Percentiles rank a stretch among this genome's conserved stretches.
phyloP scores from a whole-genome alignment of 2,329 filamentous ascomycete genomes.

The Microsporum audouinii region DNA sequence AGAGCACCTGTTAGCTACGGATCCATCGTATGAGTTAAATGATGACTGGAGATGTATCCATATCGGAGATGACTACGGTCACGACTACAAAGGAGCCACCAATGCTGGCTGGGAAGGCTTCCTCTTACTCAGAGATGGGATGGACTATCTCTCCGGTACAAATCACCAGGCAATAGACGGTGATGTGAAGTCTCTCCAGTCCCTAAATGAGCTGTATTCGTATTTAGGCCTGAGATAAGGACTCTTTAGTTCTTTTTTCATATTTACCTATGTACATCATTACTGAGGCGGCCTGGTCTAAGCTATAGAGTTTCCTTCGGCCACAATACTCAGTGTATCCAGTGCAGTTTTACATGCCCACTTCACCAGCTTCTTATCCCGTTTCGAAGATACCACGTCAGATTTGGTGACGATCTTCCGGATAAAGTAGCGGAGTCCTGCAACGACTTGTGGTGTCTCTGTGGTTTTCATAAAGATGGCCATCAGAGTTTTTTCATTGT shows the following conservation, averaged over 20 bases:
- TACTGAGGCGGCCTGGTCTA: background rate
- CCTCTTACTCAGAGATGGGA: conserved; percentile 12
- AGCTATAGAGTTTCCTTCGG: conserved; percentile 7
- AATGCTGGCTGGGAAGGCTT: conserved; percentile 29
- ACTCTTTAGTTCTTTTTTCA: background rate
- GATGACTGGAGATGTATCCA: conserved; percentile 24
- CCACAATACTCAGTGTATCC: conserved; percentile 31
- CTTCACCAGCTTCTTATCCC: conserved; percentile 42
- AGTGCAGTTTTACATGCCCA: conserved; percentile 34
- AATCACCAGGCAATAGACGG: background rate
- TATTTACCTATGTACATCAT: background rate
- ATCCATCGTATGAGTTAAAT: background rate
- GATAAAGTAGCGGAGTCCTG: conserved; percentile 68
- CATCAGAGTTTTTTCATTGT: conserved; percentile 48
- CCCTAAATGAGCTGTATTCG: conserved; percentile 9
- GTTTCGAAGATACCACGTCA: conserved; percentile 39
- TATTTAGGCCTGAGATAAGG: conserved; percentile 2
- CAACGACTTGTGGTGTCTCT: conserved; percentile 55
- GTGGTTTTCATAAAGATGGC: conserved; percentile 56
- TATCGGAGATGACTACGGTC: conserved; percentile 35
- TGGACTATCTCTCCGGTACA: background rate
- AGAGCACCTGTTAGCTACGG: conserved; percentile 10
- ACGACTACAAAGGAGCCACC: conserved; percentile 31
- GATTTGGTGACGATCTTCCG: conserved; percentile 62
- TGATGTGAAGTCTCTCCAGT: conserved; percentile 5